Percentiles rank a stretch among this genome's conserved stretches.
These are phyloP conservation scores for Zanthoxylum bungeanum DNA, from an alignment of 345 rosid species.

Conservation along the genomic window DNA sequence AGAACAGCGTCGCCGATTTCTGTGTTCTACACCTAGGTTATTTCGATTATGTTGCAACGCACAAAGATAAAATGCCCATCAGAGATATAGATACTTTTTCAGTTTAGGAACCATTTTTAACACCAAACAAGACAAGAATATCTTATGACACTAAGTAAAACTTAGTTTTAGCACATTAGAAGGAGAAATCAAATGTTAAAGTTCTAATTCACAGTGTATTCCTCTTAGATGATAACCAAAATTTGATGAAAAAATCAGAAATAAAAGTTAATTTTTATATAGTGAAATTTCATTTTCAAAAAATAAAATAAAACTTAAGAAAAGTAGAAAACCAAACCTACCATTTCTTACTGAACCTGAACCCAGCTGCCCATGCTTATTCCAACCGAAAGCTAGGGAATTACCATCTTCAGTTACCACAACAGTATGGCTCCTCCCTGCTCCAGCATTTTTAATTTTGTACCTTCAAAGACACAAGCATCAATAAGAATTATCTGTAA, in stretches of 20 bases:
- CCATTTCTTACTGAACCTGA: constrained; percentile 78
- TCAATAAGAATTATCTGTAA: background rate
- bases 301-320: too few species aligned
- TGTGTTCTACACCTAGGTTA: too few species aligned
- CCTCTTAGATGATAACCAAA: background rate
- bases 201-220: background rate
- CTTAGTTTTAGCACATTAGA: background rate
- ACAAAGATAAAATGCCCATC: background rate
- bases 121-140: background rate
- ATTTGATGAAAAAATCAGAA: background rate
- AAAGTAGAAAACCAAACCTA: constrained; percentile 21
- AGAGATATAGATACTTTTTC: background rate
- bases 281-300: background rate
- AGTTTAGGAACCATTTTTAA: background rate
- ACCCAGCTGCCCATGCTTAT: constrained; percentile 95
- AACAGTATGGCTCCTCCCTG: constrained; percentile 79
- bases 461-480: constrained; percentile 41
- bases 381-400: constrained; percentile 94
- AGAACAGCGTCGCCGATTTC: too few species aligned
- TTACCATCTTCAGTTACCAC: constrained; percentile 76
- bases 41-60: background rate
- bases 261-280: background rate
- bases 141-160: background rate
- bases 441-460: constrained; percentile 67
- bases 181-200: background rate